Percentiles rank a stretch among this genome's conserved stretches.
Conservation (phyloP, 345 rosid genomes). For the Pistacia vera region DNA sequence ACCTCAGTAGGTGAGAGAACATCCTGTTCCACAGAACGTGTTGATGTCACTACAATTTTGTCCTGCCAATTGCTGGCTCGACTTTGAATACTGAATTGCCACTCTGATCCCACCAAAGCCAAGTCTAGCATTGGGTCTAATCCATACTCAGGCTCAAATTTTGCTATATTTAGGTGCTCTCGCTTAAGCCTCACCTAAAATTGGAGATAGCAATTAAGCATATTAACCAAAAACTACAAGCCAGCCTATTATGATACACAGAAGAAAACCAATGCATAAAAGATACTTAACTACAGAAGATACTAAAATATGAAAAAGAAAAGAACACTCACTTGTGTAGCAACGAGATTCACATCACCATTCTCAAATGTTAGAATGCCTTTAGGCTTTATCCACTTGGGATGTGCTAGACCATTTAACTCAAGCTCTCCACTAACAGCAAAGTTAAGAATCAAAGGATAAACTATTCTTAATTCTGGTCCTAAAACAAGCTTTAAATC, state of each 20-base stretch:
- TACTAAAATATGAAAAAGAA: neutral
- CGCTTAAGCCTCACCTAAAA: slow-evolving; percentile 89
- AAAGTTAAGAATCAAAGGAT: slow-evolving; percentile 91
- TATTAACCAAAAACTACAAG: slow-evolving; percentile 11
- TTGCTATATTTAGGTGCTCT: slow-evolving; percentile 90
- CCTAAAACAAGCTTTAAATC: slow-evolving; percentile 94
- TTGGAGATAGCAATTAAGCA: slow-evolving; percentile 21
- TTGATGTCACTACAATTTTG: slow-evolving; percentile 87
- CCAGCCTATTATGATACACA: slow-evolving; percentile 9
- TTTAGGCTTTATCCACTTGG: slow-evolving; percentile 84
- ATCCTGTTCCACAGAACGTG: slow-evolving; percentile 94
- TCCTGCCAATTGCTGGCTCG: slow-evolving; percentile 99
- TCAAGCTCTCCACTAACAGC: slow-evolving; percentile 96
- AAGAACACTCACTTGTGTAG: slow-evolving; percentile 74
- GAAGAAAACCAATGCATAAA: slow-evolving; percentile 5
- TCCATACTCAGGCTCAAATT: slow-evolving; percentile 95
- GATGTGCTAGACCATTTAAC: slow-evolving; percentile 89
- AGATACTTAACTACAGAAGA: neutral
- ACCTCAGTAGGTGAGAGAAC: slow-evolving; percentile 95
- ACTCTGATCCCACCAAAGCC: slow-evolving; percentile 96
- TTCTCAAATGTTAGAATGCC: slow-evolving; percentile 93
- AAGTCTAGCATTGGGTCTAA: slow-evolving; percentile 90
- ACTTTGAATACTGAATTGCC: slow-evolving; percentile 97
- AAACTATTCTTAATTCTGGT: slow-evolving; percentile 87
- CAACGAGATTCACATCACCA: slow-evolving; percentile 98